Percentiles rank a stretch among this genome's conserved stretches.
Conservation (phyloP, 169 alveolate genomes). For the Prorocentrum cordatum region DNA sequence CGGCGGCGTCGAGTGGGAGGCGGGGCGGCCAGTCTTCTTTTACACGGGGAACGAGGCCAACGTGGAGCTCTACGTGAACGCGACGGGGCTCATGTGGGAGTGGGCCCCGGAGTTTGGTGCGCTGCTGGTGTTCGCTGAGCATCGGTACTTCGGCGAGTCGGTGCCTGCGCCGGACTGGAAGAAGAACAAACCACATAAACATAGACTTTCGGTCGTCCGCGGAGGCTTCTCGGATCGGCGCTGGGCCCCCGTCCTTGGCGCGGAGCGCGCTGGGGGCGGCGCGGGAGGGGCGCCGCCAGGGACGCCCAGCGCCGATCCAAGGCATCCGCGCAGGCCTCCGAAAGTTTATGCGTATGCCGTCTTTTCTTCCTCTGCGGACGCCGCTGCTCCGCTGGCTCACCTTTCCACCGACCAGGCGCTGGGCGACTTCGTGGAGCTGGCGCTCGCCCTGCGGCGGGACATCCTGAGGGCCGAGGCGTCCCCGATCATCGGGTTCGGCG, state of each 20-base stretch:
- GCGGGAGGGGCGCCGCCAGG: too few relatives aligned
- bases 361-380: too few relatives aligned
- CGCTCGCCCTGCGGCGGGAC: neutral
- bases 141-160: neutral
- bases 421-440: neutral
- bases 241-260: too few relatives aligned
- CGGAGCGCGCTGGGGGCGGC: too few relatives aligned
- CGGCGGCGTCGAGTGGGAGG: too few relatives aligned
- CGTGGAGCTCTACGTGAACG: neutral
- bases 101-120: neutral
- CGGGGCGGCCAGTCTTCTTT: neutral
- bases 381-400: neutral
- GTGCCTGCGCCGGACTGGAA: neutral
- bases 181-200: too few relatives aligned
- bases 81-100: neutral
- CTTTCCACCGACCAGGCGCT: neutral
- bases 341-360: too few relatives aligned
- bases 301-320: too few relatives aligned
- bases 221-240: neutral
- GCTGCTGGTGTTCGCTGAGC: neutral
- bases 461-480: neutral
- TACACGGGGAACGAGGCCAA: neutral
- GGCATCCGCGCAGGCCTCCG: too few relatives aligned
- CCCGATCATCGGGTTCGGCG: neutral
- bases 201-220: too few relatives aligned